Evolutionary conservation across 2,329 filamentous ascomycete genomes (phyloP).

Genomic region (Colletotrichum sp.): DNA sequence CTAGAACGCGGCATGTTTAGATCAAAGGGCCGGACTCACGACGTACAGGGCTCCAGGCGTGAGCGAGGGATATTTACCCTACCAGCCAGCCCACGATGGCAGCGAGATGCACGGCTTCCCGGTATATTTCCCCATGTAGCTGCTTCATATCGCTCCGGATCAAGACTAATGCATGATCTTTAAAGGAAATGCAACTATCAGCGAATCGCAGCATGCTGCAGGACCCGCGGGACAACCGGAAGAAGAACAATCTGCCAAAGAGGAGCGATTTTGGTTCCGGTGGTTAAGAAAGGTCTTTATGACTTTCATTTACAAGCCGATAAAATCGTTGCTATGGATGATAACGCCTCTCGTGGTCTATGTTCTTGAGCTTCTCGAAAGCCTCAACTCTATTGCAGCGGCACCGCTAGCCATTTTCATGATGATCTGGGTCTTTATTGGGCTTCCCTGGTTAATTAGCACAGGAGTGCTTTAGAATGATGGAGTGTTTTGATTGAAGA

Average conservation of each 20-base stretch:
- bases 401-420: background rate
- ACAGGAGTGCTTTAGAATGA: background rate
- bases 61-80: background rate
- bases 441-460: background rate
- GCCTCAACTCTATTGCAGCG: background rate
- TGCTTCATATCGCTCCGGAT: accelerated
- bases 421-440: background rate
- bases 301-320: background rate
- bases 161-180: background rate
- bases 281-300: accelerated
- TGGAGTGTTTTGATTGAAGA: accelerated
- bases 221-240: accelerated
- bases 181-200: accelerated
- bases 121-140: accelerated
- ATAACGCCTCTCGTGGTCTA: accelerated
- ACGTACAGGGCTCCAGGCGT: background rate
- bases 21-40: background rate
- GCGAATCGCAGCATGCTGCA: accelerated
- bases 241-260: accelerated
- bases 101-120: background rate
- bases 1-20: accelerated
- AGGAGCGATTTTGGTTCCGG: accelerated
- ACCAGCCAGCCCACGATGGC: background rate
- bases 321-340: background rate
- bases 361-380: background rate